Conservation (phyloP, 1,139 yeast genomes). For the Diutina scorzettiae region DNA sequence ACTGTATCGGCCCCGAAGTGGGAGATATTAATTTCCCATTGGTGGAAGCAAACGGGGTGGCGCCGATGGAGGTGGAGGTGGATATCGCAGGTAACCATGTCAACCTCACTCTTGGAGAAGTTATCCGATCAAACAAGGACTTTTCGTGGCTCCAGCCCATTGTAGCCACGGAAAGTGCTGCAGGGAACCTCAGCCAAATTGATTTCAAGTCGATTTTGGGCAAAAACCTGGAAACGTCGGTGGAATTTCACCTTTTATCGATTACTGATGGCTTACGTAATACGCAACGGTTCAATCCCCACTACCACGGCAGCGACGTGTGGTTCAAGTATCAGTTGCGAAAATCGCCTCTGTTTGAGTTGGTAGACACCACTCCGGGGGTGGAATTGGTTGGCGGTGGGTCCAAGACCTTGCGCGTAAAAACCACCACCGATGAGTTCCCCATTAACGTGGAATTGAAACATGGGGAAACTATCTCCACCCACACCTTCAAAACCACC, state of each 20-base stretch:
- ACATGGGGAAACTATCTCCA: too few relatives aligned
- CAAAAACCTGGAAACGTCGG: constrained; percentile 34
- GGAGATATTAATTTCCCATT: constrained; percentile 30
- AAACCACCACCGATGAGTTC: neutral
- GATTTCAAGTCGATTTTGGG: constrained; percentile 16
- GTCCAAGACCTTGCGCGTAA: constrained; percentile 22
- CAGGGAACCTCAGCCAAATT: neutral
- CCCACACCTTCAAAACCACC: constrained; percentile 23
- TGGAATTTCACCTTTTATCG: constrained; percentile 54
- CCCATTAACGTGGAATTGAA: neutral
- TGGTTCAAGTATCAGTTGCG: constrained; percentile 50
- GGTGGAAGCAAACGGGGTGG: constrained; percentile 56
- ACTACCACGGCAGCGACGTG: constrained; percentile 34
- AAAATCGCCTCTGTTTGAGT: constrained; percentile 39
- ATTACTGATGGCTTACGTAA: constrained; percentile 74
- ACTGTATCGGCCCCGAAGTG: constrained; percentile 37
- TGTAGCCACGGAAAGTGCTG: neutral
- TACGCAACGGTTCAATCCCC: constrained; percentile 38
- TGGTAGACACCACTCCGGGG: constrained; percentile 27
- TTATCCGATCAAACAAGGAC: neutral
- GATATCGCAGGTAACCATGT: constrained; percentile 30
- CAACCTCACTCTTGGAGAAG: neutral
- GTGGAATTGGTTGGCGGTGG: constrained; percentile 31
- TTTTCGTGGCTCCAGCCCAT: constrained; percentile 4
- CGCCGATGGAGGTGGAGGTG: constrained; percentile 60